Base-by-base conservation (phyloP, 2,329 filamentous ascomycete genomes). In the Pezicula carpinea region DNA sequence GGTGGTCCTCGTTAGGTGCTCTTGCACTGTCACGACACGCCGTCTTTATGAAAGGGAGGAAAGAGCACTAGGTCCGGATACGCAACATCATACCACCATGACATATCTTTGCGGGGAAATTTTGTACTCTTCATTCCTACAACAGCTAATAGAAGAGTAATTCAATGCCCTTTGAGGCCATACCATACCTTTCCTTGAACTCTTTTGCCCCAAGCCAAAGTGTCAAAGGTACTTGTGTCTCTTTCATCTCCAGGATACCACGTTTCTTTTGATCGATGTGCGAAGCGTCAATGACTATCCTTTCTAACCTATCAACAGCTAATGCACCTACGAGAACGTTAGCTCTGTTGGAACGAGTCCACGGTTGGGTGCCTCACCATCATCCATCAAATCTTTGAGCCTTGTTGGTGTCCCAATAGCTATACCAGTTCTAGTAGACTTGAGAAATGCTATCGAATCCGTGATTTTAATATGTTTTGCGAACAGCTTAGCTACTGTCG, bases 391-490 rank as follows among this genome's bases (percentile, higher is more conserved):
- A 59, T 95, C 91, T 44, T 80, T 82, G 34, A 99, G 69, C 40
- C 93, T 77, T 41, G 87, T 80, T 5, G 93, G 92, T 5, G 93
- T 99, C 3, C 93, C 93, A 13, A 96, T 89, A 3, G 87, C 91
- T 53, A 97, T 87, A 22, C 89, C 89, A 11, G 90, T 88, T 51
- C 84, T 83, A 55, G 69, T 74, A 45, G 69, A 75, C 59, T 86
- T 77, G 35, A 95, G 80, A 62, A 87, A 87, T 49, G 85, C 76
- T 44, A 91, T 81, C 29, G 91, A 87, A 59, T 97, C 92, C 44
- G 88, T 80, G 10, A 99, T 69, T 69, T 99, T 99, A 73, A 99
- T 95, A 66, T 99, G 93, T 67, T 99, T 99, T 26, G 93, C 92
- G 66, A 99, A 99, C 63, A 99, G 73, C 67, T 99, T 99, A 2